Percentiles rank a stretch among this genome's conserved stretches.
These are phyloP conservation scores for Pisolithus sp. DNA, from an alignment of 768 basidiomycete genomes.

Conservation along the genomic window DNA sequence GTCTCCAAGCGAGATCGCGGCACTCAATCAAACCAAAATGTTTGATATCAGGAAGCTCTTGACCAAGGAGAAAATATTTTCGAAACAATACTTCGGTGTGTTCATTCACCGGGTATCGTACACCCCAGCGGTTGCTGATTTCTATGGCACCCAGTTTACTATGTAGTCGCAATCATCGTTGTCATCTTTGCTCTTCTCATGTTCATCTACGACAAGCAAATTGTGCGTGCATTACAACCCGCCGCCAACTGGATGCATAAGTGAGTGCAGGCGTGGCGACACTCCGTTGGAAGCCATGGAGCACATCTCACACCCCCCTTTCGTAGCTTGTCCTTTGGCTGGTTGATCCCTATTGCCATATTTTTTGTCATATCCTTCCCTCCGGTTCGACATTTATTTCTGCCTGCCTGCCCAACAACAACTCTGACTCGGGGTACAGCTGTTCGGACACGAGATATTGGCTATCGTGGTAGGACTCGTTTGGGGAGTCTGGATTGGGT, in stretches of 20 bases:
- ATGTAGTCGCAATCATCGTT: conserved; percentile 42
- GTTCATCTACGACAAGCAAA: conserved; percentile 57
- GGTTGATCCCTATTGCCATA: conserved; percentile 73
- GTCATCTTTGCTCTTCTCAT: conserved; percentile 47
- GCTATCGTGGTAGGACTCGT: conserved; percentile 85
- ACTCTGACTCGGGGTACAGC: conserved; percentile 31
- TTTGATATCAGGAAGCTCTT: conserved; percentile 41
- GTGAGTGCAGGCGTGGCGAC: conserved; percentile 19
- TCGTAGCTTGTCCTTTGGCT: conserved; percentile 50
- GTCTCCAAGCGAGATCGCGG: conserved; percentile 52
- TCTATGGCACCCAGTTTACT: conserved; percentile 33
- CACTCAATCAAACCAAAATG: conserved; percentile 34
- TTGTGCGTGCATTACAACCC: conserved; percentile 42
- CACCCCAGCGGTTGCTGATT: not conserved
- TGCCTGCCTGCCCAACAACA: not conserved
- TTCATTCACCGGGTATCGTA: not conserved
- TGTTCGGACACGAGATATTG: conserved; percentile 91
- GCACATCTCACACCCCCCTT: conserved; percentile 1
- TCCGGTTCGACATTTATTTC: conserved; percentile 41
- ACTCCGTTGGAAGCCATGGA: not conserved
- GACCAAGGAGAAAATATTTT: conserved; percentile 46
- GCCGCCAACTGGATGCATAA: conserved; percentile 39
- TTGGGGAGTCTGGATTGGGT: conserved; percentile 85
- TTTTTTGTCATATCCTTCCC: conserved; percentile 85
- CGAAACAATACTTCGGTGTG: conserved; percentile 54